A percentile compares a stretch with the other conserved stretches of the same genome.
These are phyloP conservation scores for Hamamelis virginiana DNA, from an alignment of 164 flowering plant genomes.

Conservation along the genomic window DNA sequence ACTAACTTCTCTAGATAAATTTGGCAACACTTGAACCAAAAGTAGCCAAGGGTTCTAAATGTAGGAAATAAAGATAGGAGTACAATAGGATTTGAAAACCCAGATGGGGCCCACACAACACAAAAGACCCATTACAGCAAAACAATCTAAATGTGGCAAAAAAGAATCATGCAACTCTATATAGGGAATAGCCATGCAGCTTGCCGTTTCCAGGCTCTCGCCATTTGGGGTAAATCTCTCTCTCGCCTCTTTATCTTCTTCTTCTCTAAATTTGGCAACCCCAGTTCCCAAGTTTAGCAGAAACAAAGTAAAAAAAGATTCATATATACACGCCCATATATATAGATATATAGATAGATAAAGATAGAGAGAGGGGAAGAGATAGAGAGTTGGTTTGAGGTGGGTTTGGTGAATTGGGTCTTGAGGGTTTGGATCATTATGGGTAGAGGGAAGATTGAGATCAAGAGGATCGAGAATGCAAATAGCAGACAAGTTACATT, in stretches of 20 bases:
- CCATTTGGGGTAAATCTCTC: constrained; percentile 34
- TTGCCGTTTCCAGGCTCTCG: constrained; percentile 44
- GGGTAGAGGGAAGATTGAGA: constrained; percentile 90
- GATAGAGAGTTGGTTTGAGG: constrained; percentile 1
- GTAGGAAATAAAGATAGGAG: neutral
- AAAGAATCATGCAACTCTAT: constrained; percentile 24
- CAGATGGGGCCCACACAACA: constrained; percentile 19
- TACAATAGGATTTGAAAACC: too few relatives aligned
- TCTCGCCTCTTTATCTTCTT: constrained; percentile 31
- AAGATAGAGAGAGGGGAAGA: neutral
- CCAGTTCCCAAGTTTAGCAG: constrained; percentile 26
- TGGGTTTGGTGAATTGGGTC: constrained; percentile 6
- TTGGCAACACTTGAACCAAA: too few relatives aligned
- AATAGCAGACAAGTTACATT: constrained; percentile 84
- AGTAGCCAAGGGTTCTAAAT: too few relatives aligned
- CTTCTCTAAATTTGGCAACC: constrained; percentile 33
- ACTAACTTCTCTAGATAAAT: too few relatives aligned
- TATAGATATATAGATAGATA: too few relatives aligned
- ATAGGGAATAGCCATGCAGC: constrained; percentile 51
- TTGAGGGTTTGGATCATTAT: constrained; percentile 26
- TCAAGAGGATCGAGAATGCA: constrained; percentile 77
- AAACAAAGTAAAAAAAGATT: neutral
- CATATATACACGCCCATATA: too few relatives aligned
- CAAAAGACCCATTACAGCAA: constrained; percentile 10
- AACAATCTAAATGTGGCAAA: constrained; percentile 41